A percentile compares a stretch with the other conserved stretches of the same genome.
Conservation (phyloP, 73 alveolate genomes). For the Tetrahymena malaccensis region DNA sequence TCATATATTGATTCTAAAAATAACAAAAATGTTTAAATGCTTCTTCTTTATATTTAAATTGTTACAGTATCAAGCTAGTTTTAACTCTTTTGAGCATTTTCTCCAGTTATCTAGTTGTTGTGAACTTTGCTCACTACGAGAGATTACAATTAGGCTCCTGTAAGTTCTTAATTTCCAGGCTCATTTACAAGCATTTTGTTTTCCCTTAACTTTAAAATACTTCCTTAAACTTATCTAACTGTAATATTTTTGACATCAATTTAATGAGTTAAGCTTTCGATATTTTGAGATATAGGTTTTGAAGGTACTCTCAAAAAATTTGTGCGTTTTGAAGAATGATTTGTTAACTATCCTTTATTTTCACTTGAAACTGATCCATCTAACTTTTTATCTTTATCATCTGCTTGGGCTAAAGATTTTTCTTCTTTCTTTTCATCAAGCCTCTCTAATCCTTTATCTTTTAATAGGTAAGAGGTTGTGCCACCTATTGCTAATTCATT, state of each 20-base stretch:
- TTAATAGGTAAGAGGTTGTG: slow-evolving; percentile 13
- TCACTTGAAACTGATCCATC: slow-evolving; percentile 31
- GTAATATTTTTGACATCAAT: slow-evolving; percentile 41
- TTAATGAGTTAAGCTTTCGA: slow-evolving; percentile 20
- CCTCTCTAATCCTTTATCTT: slow-evolving; percentile 38
- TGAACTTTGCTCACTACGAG: neutral
- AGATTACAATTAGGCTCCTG: neutral
- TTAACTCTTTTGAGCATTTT: neutral
- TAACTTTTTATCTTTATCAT: slow-evolving; percentile 16
- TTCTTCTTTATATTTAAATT: neutral
- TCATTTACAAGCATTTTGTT: neutral
- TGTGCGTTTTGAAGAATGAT: slow-evolving; percentile 22
- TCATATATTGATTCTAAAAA: slow-evolving; percentile 12
- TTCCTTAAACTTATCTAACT: slow-evolving; percentile 34
- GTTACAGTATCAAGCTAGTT: neutral
- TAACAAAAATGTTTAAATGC: neutral
- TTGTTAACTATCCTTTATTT: neutral
- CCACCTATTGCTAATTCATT: neutral
- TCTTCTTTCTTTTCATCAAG: slow-evolving; percentile 16
- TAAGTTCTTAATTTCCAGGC: neutral
- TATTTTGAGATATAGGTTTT: slow-evolving; percentile 28
- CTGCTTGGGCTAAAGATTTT: neutral
- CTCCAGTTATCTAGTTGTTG: neutral
- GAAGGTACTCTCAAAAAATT: slow-evolving; percentile 41
- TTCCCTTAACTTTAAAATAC: slow-evolving; percentile 31